Evolutionary conservation across 169 alveolate genomes (phyloP), one percentile per base, ranked within the genome.

Genomic region (Hammondia hammondi): DNA sequence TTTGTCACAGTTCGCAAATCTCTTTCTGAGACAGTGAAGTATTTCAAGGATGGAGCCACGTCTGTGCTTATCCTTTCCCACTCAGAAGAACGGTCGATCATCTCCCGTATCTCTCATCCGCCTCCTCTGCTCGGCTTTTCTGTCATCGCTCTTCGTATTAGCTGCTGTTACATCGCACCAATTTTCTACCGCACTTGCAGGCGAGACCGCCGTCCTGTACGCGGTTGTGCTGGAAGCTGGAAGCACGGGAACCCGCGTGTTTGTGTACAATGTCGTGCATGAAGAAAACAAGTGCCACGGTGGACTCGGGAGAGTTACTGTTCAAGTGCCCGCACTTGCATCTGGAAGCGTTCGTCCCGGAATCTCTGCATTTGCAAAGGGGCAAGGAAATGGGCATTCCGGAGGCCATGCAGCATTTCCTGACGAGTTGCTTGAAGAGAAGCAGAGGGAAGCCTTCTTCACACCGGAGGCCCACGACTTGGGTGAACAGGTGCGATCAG

Each of bases 211-310:
- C 77, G 77, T 14, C 35, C 77, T 67, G 10, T 82, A 82, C 70
- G 88, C 94, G 21, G 94, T 91, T 27, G 94, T 91, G 52, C n/a
- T 91, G 21, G 94, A 91, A 45, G 88, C 88, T 5, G 94, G 94
- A 37, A 91, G 94, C 52, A 91, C 94, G 43, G 94, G 89, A 17
- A 91, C 81, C 37, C 89, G 94, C 19, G 81, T 73, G 35, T 91
- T 10, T 35, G 94, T 91, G 39, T 91, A 91, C 88, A 71, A 10
- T 10, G 90, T 82, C 24, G 17, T 21, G 43, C 14, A 21, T 37
- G 45, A 82, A 48, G 90, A 82, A 14, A 6, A 35, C 29, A 43
- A 29, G 37, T 82, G 90, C 90, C 71, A 46, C 37, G 90, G 70
- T 12, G 90, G 57, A 12, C 90, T 82, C 32, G 70, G 90, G 71